Evolutionary conservation across 2,329 filamentous ascomycete genomes (phyloP).

Genomic region (Elsinoe necatrix): DNA sequence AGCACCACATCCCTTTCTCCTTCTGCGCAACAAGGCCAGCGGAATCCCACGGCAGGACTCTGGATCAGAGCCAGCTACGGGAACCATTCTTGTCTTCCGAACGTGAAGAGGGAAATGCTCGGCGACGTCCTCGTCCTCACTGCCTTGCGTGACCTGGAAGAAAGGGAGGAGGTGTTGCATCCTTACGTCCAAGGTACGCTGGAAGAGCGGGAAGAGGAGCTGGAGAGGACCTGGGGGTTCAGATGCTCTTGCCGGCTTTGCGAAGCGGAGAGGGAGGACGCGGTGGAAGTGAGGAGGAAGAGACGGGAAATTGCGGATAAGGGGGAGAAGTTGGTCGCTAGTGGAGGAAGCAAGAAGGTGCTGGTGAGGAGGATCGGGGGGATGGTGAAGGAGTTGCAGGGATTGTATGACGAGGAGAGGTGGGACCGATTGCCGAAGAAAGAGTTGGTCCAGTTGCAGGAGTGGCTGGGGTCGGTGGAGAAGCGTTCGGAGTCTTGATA

Average conservation of each 20-base stretch:
- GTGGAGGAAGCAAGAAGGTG: neutral
- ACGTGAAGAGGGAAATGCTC: slow-evolving; percentile 31
- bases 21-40: neutral
- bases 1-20: neutral
- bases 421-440: neutral
- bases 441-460: neutral
- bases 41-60: slow-evolving; percentile 19
- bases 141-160: slow-evolving; percentile 32
- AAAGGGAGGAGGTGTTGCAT: slow-evolving; percentile 20
- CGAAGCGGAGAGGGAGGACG: slow-evolving; percentile 19
- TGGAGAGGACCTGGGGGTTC: slow-evolving; percentile 21
- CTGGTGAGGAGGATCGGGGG: neutral
- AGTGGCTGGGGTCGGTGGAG: neutral
- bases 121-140: slow-evolving; percentile 36
- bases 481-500: neutral
- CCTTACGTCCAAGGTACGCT: neutral
- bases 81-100: slow-evolving; percentile 37
- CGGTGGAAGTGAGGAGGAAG: slow-evolving; percentile 16
- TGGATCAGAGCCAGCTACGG: slow-evolving; percentile 36
- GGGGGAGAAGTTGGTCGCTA: neutral
- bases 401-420: neutral
- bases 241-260: slow-evolving; percentile 19
- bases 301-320: neutral
- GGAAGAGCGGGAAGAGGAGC: neutral
- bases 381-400: neutral